These are phyloP conservation scores for Mortierella sp. DNA, from an alignment of 371 early-diverging fungal genomes.

Conservation along the genomic window DNA sequence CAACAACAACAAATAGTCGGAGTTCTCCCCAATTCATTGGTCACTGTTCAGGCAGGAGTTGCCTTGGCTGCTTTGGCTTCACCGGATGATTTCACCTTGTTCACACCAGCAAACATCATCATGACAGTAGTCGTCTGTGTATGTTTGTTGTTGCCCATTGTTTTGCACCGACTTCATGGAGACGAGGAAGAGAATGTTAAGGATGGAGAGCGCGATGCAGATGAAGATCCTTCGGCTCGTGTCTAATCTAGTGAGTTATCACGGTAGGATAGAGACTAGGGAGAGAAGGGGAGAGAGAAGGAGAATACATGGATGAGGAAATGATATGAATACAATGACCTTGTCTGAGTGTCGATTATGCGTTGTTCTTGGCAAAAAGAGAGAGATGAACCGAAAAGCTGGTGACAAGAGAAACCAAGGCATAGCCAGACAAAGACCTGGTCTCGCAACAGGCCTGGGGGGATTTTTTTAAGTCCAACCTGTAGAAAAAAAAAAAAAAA, in stretches of 20 bases:
- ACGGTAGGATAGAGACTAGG: no score
- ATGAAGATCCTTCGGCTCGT: constrained; percentile 20
- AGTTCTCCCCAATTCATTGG: constrained; percentile 65
- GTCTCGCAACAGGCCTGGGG: no score
- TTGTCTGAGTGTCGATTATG: no score
- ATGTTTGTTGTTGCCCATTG: constrained; percentile 42
- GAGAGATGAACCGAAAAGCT: no score
- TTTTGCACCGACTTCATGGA: constrained; percentile 27
- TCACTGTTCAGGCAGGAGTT: constrained; percentile 71
- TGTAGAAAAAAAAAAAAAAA: no score
- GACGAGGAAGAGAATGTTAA: constrained; percentile 25
- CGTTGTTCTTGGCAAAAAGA: no score
- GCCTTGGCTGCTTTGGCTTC: constrained; percentile 67
- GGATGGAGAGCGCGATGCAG: constrained; percentile 6
- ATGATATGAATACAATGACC: no score
- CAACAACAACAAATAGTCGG: constrained; percentile 34
- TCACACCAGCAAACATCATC: constrained; percentile 50
- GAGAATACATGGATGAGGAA: no score
- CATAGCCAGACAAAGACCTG: no score
- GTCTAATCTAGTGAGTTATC: constrained; percentile 11
- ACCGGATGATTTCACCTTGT: constrained; percentile 55
- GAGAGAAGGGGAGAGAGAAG: no score
- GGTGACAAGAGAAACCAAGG: no score
- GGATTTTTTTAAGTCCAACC: no score
- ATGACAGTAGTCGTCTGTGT: constrained; percentile 42